Evolutionary conservation across 2,329 filamentous ascomycete genomes (phyloP), one percentile per base, ranked within the genome.

Genomic region (Alternaria consortialis): DNA sequence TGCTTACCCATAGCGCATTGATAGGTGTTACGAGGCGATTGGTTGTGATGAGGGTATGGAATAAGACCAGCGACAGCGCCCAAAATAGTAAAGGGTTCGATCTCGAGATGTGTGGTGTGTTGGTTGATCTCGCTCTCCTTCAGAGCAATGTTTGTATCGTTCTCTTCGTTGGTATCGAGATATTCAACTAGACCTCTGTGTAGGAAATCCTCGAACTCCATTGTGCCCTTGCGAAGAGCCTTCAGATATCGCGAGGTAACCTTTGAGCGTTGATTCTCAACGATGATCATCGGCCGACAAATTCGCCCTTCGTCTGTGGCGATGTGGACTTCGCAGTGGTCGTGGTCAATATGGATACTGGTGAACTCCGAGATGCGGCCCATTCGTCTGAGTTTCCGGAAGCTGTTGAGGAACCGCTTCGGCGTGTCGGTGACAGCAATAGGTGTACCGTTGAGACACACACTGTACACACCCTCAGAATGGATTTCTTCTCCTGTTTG

Each of bases 1-100:
- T 99, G 95, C 82, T 99, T 99, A 87, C 95, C 95, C 95, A 99
- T 99, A 81, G 95, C 95, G 82, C 94, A 97, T 84, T 98, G 94
- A 75, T 99, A 99, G 0, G 95, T 99, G 77, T 99, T 99, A 85
- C 95, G 87, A 9, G 95, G 95, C 15, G 96, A 99, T 79, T 99
- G 95, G 80, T 99, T 99, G 84, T 99, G 95, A 78, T 99, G 95
- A 8, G 95, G 95, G 75, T 98, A 99, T 5, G 95, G 95, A 77
- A 99, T 99, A 37, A 99, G 84, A 43, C 95, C 95, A 39, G 95
- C 95, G 27, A 99, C 95, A 47, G 95, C 95, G 27, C 95, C 95
- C 13, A 99, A 86, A 51, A 99, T 90, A 1, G 95, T 99, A 76
- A 99, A 99, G 0, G 96, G 96, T 77, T 99, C 95, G 64, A 99